Conservation (phyloP, 2,329 filamentous ascomycete genomes). For the Lecanicillium sp. region DNA sequence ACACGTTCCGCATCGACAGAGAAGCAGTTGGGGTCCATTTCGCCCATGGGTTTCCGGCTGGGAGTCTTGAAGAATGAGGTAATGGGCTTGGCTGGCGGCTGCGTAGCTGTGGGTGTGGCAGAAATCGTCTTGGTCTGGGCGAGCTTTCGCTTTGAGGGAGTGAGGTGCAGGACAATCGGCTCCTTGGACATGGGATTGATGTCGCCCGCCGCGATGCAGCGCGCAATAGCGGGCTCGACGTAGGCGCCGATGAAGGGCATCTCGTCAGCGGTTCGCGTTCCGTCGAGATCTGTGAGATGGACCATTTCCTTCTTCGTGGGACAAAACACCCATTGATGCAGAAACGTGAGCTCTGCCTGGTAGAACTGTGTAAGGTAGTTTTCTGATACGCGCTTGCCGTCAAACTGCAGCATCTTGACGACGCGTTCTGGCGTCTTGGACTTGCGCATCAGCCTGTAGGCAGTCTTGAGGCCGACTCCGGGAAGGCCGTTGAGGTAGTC, state of each 20-base stretch:
- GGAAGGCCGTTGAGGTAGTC: slow-evolving; percentile 87
- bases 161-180: slow-evolving; percentile 40
- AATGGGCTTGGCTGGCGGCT: slow-evolving; percentile 43
- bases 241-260: slow-evolving; percentile 77
- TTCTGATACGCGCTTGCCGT: slow-evolving; percentile 77
- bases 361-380: slow-evolving; percentile 77
- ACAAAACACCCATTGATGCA: slow-evolving; percentile 93
- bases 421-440: slow-evolving; percentile 81
- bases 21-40: slow-evolving; percentile 59
- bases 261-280: slow-evolving; percentile 57
- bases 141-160: slow-evolving; percentile 37
- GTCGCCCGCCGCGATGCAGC: slow-evolving; percentile 71
- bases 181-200: slow-evolving; percentile 86
- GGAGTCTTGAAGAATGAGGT: slow-evolving; percentile 47
- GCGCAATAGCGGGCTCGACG: slow-evolving; percentile 63
- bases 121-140: slow-evolving; percentile 28
- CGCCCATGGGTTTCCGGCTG: slow-evolving; percentile 50
- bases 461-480: slow-evolving; percentile 86
- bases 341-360: slow-evolving; percentile 85
- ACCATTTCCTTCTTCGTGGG: slow-evolving; percentile 65
- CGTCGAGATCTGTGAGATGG: slow-evolving; percentile 62
- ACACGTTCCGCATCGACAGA: slow-evolving; percentile 43
- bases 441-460: slow-evolving; percentile 83
- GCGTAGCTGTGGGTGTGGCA: slow-evolving; percentile 14
- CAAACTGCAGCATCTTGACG: slow-evolving; percentile 77